Evolutionary conservation across 2,329 filamentous ascomycete genomes (phyloP), one percentile per base, ranked within the genome.

Genomic region (Coniella lustricola): DNA sequence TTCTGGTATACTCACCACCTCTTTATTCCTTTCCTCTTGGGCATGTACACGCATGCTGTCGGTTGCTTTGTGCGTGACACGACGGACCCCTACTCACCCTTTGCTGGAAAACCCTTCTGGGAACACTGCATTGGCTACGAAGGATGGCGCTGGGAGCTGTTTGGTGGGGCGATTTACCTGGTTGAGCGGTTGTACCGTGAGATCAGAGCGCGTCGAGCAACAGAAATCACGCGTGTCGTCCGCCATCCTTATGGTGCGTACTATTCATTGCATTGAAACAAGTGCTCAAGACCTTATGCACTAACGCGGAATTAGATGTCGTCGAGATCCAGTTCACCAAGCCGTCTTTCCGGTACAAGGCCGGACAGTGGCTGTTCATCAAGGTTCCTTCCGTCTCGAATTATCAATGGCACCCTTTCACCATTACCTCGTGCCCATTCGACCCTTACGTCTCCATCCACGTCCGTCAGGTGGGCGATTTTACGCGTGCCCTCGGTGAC

Each of bases 1-100:
- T 98, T 98, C 66, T 98, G 93, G 93, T 98, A 98, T 69, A 95
- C 90, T 0, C 93, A 98, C 68, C 93, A 98, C 61, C 79, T 98
- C n/a, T 97, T 97, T 62, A 86, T 98, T 52, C 91, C 93, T 2
- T 98, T 98, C 67, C 70, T 97, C 61, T 76, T 98, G 38, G 91
- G 81, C 39, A 82, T 98, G 57, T 98, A 97, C 68, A 97, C 91
- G 12, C 93, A 98, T 67, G 91, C 93, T 1, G 88, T 87, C 7
- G 90, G 90, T 51, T 98, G 93, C 69, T 98, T 98, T 70, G 93
- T 98, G 34, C 87, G 93, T 57, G 90, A 96, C 63, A 85, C 82
- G 1, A 66, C 74, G 5, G 61, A 79, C 0, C 79, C 82, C 2
- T 76, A 84, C 57, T 96, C 90, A 7, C 93, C 93, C 2, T 93